Percentiles rank a stretch among this genome's conserved stretches.
These are phyloP conservation scores for Litchi chinensis DNA, from an alignment of 345 rosid genomes.

Conservation along the genomic window DNA sequence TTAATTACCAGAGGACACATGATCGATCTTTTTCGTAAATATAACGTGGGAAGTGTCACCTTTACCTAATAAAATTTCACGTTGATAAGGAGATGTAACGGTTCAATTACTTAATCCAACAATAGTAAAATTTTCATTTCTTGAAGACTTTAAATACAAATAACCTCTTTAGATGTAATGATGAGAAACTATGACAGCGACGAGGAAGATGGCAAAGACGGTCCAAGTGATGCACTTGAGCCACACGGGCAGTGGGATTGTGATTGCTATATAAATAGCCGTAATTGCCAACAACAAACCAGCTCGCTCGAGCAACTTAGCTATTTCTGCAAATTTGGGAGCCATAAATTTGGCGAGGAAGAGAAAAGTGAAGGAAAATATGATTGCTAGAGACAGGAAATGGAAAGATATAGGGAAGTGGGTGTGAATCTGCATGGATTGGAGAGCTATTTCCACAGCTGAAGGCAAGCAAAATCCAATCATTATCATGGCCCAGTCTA, in stretches of 20 bases:
- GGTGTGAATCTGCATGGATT: background rate
- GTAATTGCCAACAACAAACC: background rate
- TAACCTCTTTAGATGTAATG: no score
- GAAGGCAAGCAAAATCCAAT: constrained; percentile 8
- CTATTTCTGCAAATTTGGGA: background rate
- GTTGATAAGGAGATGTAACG: no score
- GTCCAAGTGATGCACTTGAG: background rate
- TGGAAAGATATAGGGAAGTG: background rate
- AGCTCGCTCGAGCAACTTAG: background rate
- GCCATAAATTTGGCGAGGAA: background rate
- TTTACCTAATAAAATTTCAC: no score
- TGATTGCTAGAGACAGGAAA: constrained; percentile 1
- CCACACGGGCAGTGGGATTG: background rate
- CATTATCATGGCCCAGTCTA: constrained; percentile 9
- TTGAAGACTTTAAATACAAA: no score
- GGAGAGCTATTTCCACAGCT: constrained; percentile 1
- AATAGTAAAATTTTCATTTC: no score
- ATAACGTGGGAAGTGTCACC: no score
- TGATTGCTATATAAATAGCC: background rate
- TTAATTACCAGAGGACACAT: no score
- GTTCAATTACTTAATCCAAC: no score
- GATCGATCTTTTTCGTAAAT: no score
- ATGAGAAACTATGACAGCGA: background rate
- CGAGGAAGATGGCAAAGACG: background rate
- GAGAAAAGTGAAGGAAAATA: constrained; percentile 1